These are phyloP conservation scores for Puccinia coronata DNA, from an alignment of 1,284 basidiomycete species.

Conservation along the genomic window DNA sequence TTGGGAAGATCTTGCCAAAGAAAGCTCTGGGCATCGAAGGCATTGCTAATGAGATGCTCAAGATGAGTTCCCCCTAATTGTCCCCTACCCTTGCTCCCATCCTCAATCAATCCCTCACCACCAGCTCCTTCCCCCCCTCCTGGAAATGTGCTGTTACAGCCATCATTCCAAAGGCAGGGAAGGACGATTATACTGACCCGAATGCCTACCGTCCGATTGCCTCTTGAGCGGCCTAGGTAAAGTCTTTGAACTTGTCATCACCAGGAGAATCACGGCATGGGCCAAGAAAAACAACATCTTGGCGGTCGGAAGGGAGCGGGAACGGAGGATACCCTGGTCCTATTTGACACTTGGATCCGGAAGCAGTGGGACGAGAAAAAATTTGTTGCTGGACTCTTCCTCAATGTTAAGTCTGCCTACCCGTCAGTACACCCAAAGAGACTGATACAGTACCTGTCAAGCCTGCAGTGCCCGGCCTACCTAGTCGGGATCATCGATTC, in stretches of 20 bases:
- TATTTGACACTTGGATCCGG: no score
- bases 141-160: background rate
- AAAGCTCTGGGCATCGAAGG: no score
- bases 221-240: slow-evolving; percentile 6
- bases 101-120: background rate
- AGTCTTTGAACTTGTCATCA: background rate
- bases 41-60: no score
- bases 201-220: background rate
- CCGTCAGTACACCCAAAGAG: background rate
- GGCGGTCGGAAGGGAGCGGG: background rate
- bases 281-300: background rate
- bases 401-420: slow-evolving; percentile 18
- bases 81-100: background rate
- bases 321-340: no score
- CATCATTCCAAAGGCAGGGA: slow-evolving; percentile 5
- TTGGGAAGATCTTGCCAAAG: no score
- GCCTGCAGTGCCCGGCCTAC: background rate
- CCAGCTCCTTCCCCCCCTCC: background rate
- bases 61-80: no score
- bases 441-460: background rate
- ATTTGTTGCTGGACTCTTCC: background rate
- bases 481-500: background rate
- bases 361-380: background rate
- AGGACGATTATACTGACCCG: background rate
- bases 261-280: background rate